These are phyloP conservation scores for Teratosphaeria pseudoeucalypti DNA, from an alignment of 2,329 filamentous ascomycete species.

Conservation along the genomic window DNA sequence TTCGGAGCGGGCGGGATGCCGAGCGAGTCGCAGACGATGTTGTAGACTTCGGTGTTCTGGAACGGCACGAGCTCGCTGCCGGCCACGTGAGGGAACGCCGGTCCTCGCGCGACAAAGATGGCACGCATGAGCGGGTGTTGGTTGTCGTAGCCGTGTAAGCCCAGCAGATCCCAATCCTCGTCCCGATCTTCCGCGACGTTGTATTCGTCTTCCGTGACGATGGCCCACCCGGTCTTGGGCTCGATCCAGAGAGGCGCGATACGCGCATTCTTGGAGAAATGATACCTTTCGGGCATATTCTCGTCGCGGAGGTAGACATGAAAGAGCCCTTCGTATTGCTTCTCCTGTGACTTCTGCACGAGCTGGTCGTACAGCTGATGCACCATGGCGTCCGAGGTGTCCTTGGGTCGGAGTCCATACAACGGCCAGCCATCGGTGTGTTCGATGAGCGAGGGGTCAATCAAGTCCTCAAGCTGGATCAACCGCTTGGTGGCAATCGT, in stretches of 20 bases:
- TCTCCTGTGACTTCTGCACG: conserved; percentile 43
- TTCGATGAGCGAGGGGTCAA: conserved; percentile 66
- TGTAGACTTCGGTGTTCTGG: conserved; percentile 93
- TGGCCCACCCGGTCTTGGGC: conserved; percentile 84
- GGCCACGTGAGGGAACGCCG: conserved; percentile 76
- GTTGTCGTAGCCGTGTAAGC: conserved; percentile 90
- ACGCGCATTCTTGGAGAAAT: conserved; percentile 76
- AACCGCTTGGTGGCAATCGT: conserved; percentile 73
- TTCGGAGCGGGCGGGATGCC: conserved; percentile 64
- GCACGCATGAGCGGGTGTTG: conserved; percentile 92
- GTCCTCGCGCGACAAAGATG: conserved; percentile 85
- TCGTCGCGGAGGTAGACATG: conserved; percentile 79
- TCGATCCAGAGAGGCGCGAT: conserved; percentile 95
- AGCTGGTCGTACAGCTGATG: conserved; percentile 53
- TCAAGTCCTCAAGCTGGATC: conserved; percentile 79
- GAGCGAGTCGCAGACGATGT: conserved; percentile 82
- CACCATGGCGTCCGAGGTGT: conserved; percentile 47
- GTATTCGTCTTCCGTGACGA: conserved; percentile 72
- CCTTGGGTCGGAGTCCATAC: conserved; percentile 74
- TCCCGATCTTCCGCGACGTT: conserved; percentile 55
- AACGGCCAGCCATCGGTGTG: conserved; percentile 92
- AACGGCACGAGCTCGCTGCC: conserved; percentile 71
- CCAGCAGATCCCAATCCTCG: conserved; percentile 26
- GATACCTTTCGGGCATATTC: conserved; percentile 86
- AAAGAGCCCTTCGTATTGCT: conserved; percentile 55